Base-by-base conservation (phyloP, 2,329 filamentous ascomycete species). In the Diplodia corticola region DNA sequence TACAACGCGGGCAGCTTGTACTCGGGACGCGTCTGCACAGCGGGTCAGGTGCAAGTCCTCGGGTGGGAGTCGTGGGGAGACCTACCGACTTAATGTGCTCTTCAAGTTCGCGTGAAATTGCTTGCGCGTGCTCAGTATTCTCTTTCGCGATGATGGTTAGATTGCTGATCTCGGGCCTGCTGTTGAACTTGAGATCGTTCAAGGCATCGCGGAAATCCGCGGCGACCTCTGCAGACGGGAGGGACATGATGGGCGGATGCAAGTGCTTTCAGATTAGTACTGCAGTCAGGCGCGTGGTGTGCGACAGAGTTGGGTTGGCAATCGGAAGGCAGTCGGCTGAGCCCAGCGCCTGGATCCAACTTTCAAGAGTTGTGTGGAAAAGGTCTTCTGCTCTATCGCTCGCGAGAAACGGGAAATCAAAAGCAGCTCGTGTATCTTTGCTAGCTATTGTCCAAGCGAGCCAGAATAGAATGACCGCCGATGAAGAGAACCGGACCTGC, bases 101-200 rank as follows among this genome's bases (percentile, higher is more conserved):
- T 77, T 96, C 91, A 72, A 99, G 82, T 57, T 92, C 92, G 74
- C 92, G 88, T 20, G 95, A 93, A 73, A 99, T 98, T 70, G 91
- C 92, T 78, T 96, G 88, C 40, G 95, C 95, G 82, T 97, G 91
- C 80, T 96, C 93, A 70, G 93, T 97, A 75, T 96, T 97, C 80
- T 99, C 95, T 79, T 96, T 92, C 68, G 95, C 95, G 80, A 99
- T 98, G 78, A 97, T 89, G 69, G 95, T 99, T 80, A 99, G 81
- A 80, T 96, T 98, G 84, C 91, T 94, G 79, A 99, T 99, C 80
- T 98, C 94, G 80, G 92, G 92, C 75, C 93, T 90, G 80, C 92
- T 92, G 81, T 97, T 97, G 76, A 89, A 86, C 70, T 91, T 91
- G 74, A 99, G 85, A 79, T 97, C 94, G 81, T 96, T 91, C 76